These are phyloP conservation scores for Penicillium parvum DNA, from an alignment of 495 filamentous ascomycete species.

Conservation along the genomic window DNA sequence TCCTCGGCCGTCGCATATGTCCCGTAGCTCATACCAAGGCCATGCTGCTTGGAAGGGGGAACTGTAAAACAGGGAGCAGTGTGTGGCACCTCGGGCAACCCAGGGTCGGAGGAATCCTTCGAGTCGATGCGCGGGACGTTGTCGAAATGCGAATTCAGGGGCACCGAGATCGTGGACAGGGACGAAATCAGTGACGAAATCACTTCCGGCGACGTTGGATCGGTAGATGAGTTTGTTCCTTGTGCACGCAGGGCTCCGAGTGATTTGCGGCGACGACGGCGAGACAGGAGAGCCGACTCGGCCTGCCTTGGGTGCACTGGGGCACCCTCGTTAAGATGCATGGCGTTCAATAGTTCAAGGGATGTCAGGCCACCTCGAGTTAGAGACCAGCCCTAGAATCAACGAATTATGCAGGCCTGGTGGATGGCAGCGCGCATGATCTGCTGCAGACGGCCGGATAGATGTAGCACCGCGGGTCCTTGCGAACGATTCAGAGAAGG, in stretches of 20 bases:
- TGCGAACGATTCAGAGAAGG: too few relatives aligned
- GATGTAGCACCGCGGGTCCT: constrained; percentile 3
- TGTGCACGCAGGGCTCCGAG: constrained; percentile 30
- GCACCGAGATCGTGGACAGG: constrained; percentile 77
- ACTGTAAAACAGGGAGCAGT: constrained; percentile 30
- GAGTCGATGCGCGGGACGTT: constrained; percentile 48
- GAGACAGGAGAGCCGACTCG: constrained; percentile 32
- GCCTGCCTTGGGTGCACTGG: constrained; percentile 23
- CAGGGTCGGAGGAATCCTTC: constrained; percentile 38
- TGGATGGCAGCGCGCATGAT: constrained; percentile 20
- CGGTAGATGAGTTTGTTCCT: constrained; percentile 23
- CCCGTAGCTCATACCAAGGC: constrained; percentile 71
- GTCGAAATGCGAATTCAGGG: constrained; percentile 71
- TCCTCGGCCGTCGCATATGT: constrained; percentile 44
- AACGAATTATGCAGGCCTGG: constrained; percentile 19
- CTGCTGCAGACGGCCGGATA: constrained; percentile 11
- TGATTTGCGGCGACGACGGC: constrained; percentile 39
- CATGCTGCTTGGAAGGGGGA: constrained; percentile 34
- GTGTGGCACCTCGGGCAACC: constrained; percentile 41
- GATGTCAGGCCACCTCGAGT: background rate
- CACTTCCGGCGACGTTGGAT: constrained; percentile 81
- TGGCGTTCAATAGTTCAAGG: constrained; percentile 31
- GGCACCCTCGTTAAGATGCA: constrained; percentile 31
- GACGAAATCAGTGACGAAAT: constrained; percentile 93
- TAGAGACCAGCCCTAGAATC: constrained; percentile 5